These are phyloP conservation scores for Colletotrichum sojae DNA, from an alignment of 2,329 filamentous ascomycete species.

Conservation along the genomic window DNA sequence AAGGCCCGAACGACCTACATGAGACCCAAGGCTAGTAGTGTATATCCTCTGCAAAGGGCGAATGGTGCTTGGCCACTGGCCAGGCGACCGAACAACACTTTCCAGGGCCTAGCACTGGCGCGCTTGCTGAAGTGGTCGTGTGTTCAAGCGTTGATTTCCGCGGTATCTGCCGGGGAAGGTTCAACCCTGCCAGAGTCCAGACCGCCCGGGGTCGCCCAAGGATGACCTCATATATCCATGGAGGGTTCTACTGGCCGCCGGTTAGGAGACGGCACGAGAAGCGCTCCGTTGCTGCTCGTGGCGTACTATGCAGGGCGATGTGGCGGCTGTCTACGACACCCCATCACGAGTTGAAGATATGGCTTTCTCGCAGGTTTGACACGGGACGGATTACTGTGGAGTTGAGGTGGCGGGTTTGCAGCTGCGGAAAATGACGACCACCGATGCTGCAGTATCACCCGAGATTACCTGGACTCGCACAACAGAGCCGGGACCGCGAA, in stretches of 20 bases:
- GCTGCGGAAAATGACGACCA: constrained; percentile 19
- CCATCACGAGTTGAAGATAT: not conserved
- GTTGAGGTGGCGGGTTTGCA: not conserved
- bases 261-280: not conserved
- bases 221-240: constrained; percentile 20
- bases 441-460: constrained; percentile 39
- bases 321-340: constrained; percentile 10
- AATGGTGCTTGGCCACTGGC: constrained; percentile 26
- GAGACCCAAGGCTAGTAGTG: constrained; percentile 15
- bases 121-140: constrained; percentile 18
- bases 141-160: constrained; percentile 9
- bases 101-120: constrained; percentile 22
- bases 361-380: not conserved
- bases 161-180: constrained; percentile 20
- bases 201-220: constrained; percentile 5
- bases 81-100: constrained; percentile 16
- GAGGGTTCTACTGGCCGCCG: constrained; percentile 3
- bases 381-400: not conserved
- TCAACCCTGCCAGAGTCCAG: constrained; percentile 27
- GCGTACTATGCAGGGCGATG: not conserved
- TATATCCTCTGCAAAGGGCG: not conserved
- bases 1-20: constrained; percentile 21
- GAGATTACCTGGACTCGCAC: constrained; percentile 44
- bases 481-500: constrained; percentile 10
- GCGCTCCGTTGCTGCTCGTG: not conserved